Evolutionary conservation across 441 rosid genomes (phyloP).

Genomic region (Melastoma candidum): DNA sequence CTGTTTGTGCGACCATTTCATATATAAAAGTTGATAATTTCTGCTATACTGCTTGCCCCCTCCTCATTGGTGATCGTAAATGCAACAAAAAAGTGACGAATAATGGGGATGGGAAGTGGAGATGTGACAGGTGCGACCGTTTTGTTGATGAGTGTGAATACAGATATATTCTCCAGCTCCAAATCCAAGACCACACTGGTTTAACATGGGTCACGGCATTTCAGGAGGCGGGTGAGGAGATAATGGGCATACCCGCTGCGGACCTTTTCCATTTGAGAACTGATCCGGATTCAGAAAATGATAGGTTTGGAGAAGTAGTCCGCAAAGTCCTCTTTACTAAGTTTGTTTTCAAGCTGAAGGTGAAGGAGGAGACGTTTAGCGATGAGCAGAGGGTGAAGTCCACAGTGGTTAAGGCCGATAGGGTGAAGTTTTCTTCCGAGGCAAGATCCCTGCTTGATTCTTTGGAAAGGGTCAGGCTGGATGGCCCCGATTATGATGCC

Average conservation of each 20-base stretch:
- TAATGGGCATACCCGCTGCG: slow-evolving; percentile 72
- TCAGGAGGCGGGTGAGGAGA: slow-evolving; percentile 75
- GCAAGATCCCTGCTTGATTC: slow-evolving; percentile 52
- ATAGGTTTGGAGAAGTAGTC: slow-evolving; percentile 49
- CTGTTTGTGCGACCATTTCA: slow-evolving; percentile 50
- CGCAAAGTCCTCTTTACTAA: slow-evolving; percentile 55
- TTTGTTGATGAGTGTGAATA: slow-evolving; percentile 71
- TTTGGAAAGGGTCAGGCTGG: slow-evolving; percentile 40
- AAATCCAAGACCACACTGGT: slow-evolving; percentile 89
- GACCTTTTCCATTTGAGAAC: slow-evolving; percentile 61
- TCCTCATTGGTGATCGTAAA: slow-evolving; percentile 60
- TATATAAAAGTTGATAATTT: slow-evolving; percentile 65
- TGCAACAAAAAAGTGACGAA: slow-evolving; percentile 84
- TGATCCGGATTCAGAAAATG: slow-evolving; percentile 53
- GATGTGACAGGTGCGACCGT: slow-evolving; percentile 71
- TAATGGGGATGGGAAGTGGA: slow-evolving; percentile 89
- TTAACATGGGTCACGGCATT: slow-evolving; percentile 81
- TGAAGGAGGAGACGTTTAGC: slow-evolving; percentile 78
- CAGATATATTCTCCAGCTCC: slow-evolving; percentile 75
- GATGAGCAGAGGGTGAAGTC: slow-evolving; percentile 89
- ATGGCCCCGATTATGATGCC: slow-evolving; percentile 19
- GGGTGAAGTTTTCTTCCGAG: slow-evolving; percentile 44
- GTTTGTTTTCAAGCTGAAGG: slow-evolving; percentile 72
- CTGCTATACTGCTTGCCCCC: slow-evolving; percentile 94
- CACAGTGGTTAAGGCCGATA: slow-evolving; percentile 69